Evolutionary conservation across 2,329 filamentous ascomycete species (phyloP), one percentile per base, ranked within the genome.

Genomic region (Epichloe gansuensis): DNA sequence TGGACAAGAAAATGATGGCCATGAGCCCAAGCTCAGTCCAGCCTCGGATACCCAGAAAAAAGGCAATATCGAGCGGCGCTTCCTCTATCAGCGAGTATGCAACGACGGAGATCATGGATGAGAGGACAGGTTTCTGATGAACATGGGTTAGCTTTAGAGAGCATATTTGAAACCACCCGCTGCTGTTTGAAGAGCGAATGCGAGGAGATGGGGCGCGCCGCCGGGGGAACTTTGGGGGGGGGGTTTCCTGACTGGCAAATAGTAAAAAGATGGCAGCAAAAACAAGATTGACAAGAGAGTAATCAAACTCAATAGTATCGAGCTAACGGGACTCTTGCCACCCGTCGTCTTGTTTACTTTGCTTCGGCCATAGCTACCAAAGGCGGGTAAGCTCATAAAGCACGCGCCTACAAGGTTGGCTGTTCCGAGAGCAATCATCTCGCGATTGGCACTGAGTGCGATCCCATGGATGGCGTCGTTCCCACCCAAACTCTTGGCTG

Each of bases 21-120:
- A 98, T 97, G 39, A 97, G 80, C 1, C 77, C 75, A 1, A 98
- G 75, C 62, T 97, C 93, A 1, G 81, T 84, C 81, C 86, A 95
- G 52, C 90, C 91, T 34, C 82, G 80, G 55, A 98, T 91, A 49
- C 77, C 80, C 53, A 87, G 69, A 97, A 98, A 74, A 97, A 98
- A n/a, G 47, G 77, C 74, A 55, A 98, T 81, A 66, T 98, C 93
- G 61, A 93, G 85, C 0, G 93, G 93, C 12, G 88, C 89, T 73
- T 98, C 93, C 71, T 98, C 93, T 55, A 97, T 87, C 6, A 98
- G 77, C 21, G 89, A 93, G 72, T 85, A 95, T 21, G 93, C 93
- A 27, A 98, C 91, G 2, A 96, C 91, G 13, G 87, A 90, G 55
- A 98, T 95, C 81, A 97, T 93, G 17, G 91, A 80, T 17, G 84